Evolutionary conservation across 768 basidiomycete genomes (phyloP).

Genomic region (Mycena sanguinolenta): DNA sequence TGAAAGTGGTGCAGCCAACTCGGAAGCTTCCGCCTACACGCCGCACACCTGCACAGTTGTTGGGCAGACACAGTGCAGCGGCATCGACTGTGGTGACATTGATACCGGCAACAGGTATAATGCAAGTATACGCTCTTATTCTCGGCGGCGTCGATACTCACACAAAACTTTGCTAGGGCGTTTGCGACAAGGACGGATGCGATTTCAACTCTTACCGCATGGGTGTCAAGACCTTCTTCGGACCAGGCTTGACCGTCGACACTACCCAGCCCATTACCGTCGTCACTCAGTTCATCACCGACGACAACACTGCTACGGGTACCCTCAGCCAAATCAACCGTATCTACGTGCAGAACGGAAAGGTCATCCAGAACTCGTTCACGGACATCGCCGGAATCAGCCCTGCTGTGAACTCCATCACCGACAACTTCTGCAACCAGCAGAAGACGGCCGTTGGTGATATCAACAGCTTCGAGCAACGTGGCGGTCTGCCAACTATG

Average conservation of each 20-base stretch:
- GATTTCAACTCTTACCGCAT: conserved; percentile 64
- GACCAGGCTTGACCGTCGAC: conserved; percentile 55
- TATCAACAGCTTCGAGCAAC: conserved; percentile 54
- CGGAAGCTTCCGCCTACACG: conserved; percentile 51
- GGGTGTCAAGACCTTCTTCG: conserved; percentile 57
- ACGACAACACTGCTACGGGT: conserved; percentile 9
- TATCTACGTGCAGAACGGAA: conserved; percentile 58
- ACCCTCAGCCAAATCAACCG: conserved; percentile 58
- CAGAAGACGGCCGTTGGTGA: conserved; percentile 62
- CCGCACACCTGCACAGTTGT: conserved; percentile 46
- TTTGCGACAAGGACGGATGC: conserved; percentile 61
- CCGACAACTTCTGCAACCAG: conserved; percentile 53
- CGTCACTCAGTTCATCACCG: conserved; percentile 50
- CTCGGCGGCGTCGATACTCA: too few species aligned
- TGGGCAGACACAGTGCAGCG: neutral
- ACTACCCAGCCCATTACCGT: conserved; percentile 56
- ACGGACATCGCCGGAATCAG: neutral
- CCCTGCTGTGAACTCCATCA: conserved; percentile 50
- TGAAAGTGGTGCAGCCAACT: too few species aligned
- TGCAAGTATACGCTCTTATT: too few species aligned
- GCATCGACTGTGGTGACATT: too few species aligned
- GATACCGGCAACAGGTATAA: too few species aligned
- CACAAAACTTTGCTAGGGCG: conserved; percentile 36
- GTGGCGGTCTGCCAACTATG: conserved; percentile 57
- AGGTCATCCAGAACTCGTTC: conserved; percentile 54